Base-by-base conservation (phyloP, 1,284 basidiomycete genomes). In the Lentinula novae-zelandiae region DNA sequence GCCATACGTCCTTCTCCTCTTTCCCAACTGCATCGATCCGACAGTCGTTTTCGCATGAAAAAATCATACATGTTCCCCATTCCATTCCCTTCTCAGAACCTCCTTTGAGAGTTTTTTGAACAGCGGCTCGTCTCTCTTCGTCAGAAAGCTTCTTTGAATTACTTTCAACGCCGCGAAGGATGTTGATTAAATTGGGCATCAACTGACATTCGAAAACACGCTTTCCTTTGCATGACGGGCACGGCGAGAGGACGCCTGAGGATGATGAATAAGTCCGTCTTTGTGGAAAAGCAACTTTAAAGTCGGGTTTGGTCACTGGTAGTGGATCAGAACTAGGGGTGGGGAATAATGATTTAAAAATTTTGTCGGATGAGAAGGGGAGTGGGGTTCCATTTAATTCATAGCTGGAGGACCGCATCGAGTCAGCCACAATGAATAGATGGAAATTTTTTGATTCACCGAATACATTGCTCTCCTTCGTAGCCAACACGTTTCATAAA, bases 161-260 rank as follows among this genome's bases (percentile, higher is more conserved):
- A 44, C 67, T 64, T 36, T 68, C 66, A 36, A 68, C 68, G 42
- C 67, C 67, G 60, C 78, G 77, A 36, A 92, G 76, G 6, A 90
- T 74, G 62, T 90, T 92, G 71, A 93, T 91, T 51, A 94, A 74
- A 70, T 93, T 92, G 0, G 92, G 92, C 91, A 93, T 93, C 44
- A 94, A 73, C 70, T 95, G 92, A 67, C 87, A 92, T 69, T 95
- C 93, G 71, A 93, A 95, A 7, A 86, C 78, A 10, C 90, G 82
- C 49, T 71, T 75, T 5, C 80, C 76, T 48, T 77, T 74, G 73
- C 92, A 95, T 20, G 73, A 67, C 1, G 82, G 76, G 69, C 92
- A 95, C 0, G 71, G 54, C 17, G 50, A 56, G n/a, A 63, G 64
- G 0, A 85, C 79, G 33, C 90, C 70, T 49, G 76, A 67, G 1